Base-by-base conservation (phyloP, 805 yeast genomes). In the Hanseniaspora pseudoguilliermondii region DNA sequence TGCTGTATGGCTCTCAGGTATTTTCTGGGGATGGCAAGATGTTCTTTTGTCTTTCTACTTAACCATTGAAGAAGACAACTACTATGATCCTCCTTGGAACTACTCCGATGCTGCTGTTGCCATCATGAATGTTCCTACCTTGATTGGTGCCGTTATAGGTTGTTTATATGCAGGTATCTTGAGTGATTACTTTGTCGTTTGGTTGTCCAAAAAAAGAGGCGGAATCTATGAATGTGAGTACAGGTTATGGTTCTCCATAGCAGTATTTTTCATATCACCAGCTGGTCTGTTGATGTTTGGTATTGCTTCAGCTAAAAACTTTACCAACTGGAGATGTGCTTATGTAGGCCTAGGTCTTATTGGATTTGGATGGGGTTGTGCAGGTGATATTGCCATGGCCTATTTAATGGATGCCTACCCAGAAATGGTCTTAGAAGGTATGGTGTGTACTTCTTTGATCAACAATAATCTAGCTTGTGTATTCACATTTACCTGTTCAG, bases 1-100 rank as follows among this genome's bases (percentile, higher is more conserved):
- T 2, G 84, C 86, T 2, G 82, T 80, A 15, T 69, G 82, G 62
- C 69, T 79, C 25, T 79, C 85, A 1, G 86, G 87, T 50, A 58
- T 82, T n/a, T 79, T 84, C 60, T 85, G 91, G 91, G 91, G 91
- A 47, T 73, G 81, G 57, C 91, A 84, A 66, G 88, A 83, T 64
- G 85, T 88, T 0, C 81, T 83, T 64, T 73, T 84, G 60, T 79
- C 90, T 0, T 84, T 85, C 62, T 85, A 84, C 66, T 67, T 85
- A 59, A 84, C 90, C 2, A 78, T 86, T 11, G 86, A 83, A 64
- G 89, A 84, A 58, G 81, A 81, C 55, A 71, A 73, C 60, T 84
- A 80, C 69, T 79, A 80, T 53, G 82, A 75, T 57, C 74, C 75
- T 0, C 91, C 93, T 11, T 84, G 79, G 75, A 77, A 77, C 66